Evolutionary conservation across 2,329 filamentous ascomycete species (phyloP).

Genomic region (Calonectria pteridis): DNA sequence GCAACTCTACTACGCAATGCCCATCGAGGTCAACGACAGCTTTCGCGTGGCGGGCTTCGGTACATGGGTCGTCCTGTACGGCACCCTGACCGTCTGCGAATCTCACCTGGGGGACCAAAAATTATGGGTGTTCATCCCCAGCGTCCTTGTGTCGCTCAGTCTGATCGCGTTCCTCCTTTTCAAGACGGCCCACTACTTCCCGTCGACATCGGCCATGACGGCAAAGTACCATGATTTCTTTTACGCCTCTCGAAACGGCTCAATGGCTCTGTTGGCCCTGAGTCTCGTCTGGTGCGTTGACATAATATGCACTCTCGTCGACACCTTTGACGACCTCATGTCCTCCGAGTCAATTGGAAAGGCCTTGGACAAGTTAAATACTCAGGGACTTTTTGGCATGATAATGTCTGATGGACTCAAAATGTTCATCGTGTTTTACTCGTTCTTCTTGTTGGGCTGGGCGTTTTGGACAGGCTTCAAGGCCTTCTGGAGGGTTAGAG

Average conservation of each 20-base stretch:
- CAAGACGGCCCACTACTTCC: slow-evolving; percentile 35
- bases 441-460: slow-evolving; percentile 30
- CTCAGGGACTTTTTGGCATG: background rate
- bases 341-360: slow-evolving; percentile 6
- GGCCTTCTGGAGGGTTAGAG: slow-evolving; percentile 29
- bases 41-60: slow-evolving; percentile 3
- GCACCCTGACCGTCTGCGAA: background rate
- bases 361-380: slow-evolving; percentile 6
- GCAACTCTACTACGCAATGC: background rate
- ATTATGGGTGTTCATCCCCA: slow-evolving; percentile 1
- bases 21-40: background rate
- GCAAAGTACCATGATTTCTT: slow-evolving; percentile 29
- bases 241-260: slow-evolving; percentile 32
- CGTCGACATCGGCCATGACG: background rate
- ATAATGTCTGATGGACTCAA: slow-evolving; percentile 13
- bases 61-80: slow-evolving; percentile 31
- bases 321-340: slow-evolving; percentile 24
- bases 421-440: slow-evolving; percentile 10
- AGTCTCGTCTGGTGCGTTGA: slow-evolving; percentile 31
- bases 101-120: background rate
- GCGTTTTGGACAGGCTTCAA: slow-evolving; percentile 28
- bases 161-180: slow-evolving; percentile 40
- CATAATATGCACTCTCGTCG: slow-evolving; percentile 10
- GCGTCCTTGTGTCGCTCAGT: slow-evolving; percentile 22
- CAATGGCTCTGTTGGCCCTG: slow-evolving; percentile 33